Conservation (phyloP, 2,329 filamentous ascomycete genomes). For the Diaporthe velutina region DNA sequence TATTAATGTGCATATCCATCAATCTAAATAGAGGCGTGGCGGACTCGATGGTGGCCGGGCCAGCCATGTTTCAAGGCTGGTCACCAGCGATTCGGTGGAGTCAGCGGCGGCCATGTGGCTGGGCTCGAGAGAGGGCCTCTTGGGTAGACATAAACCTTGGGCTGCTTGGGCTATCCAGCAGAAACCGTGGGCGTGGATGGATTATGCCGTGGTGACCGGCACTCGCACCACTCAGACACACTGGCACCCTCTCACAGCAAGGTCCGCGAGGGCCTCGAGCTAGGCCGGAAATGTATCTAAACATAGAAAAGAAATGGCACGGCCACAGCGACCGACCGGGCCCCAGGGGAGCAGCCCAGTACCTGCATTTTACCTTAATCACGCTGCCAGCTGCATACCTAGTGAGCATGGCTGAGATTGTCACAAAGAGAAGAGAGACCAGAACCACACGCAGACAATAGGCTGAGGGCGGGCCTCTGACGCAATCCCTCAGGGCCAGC, state of each 20-base stretch:
- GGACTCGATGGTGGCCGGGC: slow-evolving; percentile 12
- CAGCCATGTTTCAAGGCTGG: slow-evolving; percentile 27
- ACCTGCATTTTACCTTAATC: slow-evolving; percentile 20
- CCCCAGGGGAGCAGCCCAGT: neutral
- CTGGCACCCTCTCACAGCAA: no score
- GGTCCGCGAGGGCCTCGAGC: slow-evolving; percentile 19
- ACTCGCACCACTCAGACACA: neutral
- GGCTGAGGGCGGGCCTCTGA: slow-evolving; percentile 32
- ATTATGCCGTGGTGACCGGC: neutral
- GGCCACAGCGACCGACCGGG: slow-evolving; percentile 6
- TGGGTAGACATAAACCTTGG: neutral
- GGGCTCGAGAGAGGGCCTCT: neutral
- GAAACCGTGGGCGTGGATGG: neutral
- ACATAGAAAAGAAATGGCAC: slow-evolving; percentile 23
- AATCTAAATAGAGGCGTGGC: slow-evolving; percentile 21
- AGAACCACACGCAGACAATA: neutral
- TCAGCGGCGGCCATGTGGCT: neutral
- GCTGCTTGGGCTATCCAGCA: neutral
- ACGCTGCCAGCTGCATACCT: neutral
- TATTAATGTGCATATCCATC: slow-evolving; percentile 7
- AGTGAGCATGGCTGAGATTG: slow-evolving; percentile 5
- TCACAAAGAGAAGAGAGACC: neutral
- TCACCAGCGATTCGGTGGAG: neutral
- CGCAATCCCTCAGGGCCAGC: slow-evolving; percentile 35
- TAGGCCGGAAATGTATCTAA: slow-evolving; percentile 32